Percentiles rank a stretch among this genome's conserved stretches.
These are phyloP conservation scores for Syzygium syzygioides DNA, from an alignment of 441 rosid genomes.

Conservation along the genomic window DNA sequence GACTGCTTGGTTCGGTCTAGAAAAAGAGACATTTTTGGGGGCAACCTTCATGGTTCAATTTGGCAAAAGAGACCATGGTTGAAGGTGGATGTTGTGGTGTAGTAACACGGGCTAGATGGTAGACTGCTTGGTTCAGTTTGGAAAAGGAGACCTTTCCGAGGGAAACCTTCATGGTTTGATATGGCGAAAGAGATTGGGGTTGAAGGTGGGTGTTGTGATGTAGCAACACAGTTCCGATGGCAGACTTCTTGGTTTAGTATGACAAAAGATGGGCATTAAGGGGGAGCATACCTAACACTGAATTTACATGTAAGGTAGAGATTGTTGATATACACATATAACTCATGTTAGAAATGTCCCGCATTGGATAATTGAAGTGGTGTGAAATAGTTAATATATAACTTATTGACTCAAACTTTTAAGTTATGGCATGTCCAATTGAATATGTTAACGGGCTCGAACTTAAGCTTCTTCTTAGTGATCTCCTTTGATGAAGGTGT, in stretches of 20 bases:
- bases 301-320: neutral
- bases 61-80: too few relatives aligned
- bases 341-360: neutral
- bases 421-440: neutral
- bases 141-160: too few relatives aligned
- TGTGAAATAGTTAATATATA: neutral
- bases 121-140: too few relatives aligned
- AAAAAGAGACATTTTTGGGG: too few relatives aligned
- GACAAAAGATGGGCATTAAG: neutral
- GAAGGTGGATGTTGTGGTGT: too few relatives aligned
- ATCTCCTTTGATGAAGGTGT: neutral
- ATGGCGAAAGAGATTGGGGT: rapidly evolving
- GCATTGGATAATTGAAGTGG: neutral
- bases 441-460: rapidly evolving
- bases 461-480: rapidly evolving
- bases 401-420: rapidly evolving
- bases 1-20: too few relatives aligned
- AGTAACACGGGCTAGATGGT: too few relatives aligned
- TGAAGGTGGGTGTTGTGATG: neutral
- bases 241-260: neutral
- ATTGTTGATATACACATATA: rapidly evolving
- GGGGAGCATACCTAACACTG: rapidly evolving
- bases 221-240: rapidly evolving
- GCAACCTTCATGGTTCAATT: too few relatives aligned
- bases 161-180: neutral